Conservation (phyloP, 2,329 filamentous ascomycete species). For the Aspergillus cejpii region DNA sequence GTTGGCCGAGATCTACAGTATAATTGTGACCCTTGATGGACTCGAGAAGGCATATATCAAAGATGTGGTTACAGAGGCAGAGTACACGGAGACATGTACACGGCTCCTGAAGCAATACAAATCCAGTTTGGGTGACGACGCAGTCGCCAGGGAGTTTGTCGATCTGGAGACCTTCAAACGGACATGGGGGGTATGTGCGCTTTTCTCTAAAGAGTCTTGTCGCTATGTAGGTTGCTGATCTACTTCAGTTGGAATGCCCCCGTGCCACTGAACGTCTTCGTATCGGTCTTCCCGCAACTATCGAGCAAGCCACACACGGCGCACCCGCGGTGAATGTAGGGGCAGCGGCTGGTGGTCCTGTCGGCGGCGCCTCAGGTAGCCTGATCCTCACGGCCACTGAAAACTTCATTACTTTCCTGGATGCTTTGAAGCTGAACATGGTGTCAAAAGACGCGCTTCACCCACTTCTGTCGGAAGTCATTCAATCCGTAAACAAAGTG, state of each 20-base stretch:
- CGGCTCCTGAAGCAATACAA: conserved; percentile 94
- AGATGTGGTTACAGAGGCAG: conserved; percentile 81
- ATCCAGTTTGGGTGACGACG: conserved; percentile 83
- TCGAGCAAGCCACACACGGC: conserved; percentile 53
- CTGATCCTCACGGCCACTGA: conserved; percentile 88
- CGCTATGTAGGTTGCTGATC: conserved; percentile 5
- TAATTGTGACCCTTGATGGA: conserved; percentile 90
- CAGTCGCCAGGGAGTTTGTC: conserved; percentile 78
- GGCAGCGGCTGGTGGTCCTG: conserved; percentile 21
- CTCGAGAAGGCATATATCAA: conserved; percentile 95
- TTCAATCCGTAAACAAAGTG: conserved; percentile 94
- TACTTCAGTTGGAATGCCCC: conserved; percentile 75
- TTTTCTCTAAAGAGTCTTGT: not conserved
- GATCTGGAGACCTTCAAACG: conserved; percentile 86
- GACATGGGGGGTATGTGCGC: conserved; percentile 72
- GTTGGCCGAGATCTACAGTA: conserved; percentile 93
- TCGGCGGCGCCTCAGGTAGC: conserved; percentile 47
- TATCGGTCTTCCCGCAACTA: conserved; percentile 84
- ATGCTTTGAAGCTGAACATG: conserved; percentile 86
- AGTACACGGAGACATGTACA: conserved; percentile 95
- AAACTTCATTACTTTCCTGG: conserved; percentile 96
- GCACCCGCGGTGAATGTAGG: conserved; percentile 39
- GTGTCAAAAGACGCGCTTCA: conserved; percentile 95
- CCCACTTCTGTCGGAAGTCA: conserved; percentile 87
- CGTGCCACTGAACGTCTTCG: conserved; percentile 87